These are phyloP conservation scores for Erysimum cheiri DNA, from an alignment of 441 rosid species.

Conservation along the genomic window DNA sequence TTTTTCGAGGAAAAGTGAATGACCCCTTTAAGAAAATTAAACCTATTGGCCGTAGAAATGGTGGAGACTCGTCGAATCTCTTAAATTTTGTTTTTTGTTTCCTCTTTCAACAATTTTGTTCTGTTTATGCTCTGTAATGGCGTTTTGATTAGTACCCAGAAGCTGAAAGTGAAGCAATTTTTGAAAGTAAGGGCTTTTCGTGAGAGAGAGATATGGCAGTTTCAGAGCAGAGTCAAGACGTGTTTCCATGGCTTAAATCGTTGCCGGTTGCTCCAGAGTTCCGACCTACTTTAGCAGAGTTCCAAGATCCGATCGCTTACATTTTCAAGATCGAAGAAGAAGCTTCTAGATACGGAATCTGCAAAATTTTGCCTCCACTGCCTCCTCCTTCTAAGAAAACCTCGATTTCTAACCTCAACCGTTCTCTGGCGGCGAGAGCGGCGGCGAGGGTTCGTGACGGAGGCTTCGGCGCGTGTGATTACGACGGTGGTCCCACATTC, in stretches of 20 bases:
- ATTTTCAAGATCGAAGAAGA: constrained; percentile 97
- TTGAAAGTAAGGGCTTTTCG: background rate
- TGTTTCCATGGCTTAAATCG: constrained; percentile 87
- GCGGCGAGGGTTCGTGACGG: constrained; percentile 44
- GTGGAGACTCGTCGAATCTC: constrained; percentile 33
- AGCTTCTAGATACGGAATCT: constrained; percentile 93
- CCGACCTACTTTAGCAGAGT: constrained; percentile 83
- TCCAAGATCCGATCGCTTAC: constrained; percentile 99
- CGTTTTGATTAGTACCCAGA: constrained; percentile 18
- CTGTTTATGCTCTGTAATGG: constrained; percentile 48
- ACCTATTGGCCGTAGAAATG: constrained; percentile 37
- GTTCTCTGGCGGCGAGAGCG: constrained; percentile 72
- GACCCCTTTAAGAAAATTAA: constrained; percentile 23
- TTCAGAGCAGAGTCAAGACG: constrained; percentile 62
- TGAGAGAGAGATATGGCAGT: constrained; percentile 36
- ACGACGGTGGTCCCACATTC: constrained; percentile 78
- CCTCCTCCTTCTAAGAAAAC: constrained; percentile 75
- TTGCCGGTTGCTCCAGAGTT: constrained; percentile 93
- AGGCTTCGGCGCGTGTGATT: constrained; percentile 26
- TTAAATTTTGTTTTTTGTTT: background rate
- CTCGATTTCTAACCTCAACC: constrained; percentile 75
- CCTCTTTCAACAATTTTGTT: background rate
- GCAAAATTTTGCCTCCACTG: constrained; percentile 95
- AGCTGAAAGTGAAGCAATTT: constrained; percentile 13
- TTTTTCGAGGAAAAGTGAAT: constrained; percentile 36